Evolutionary conservation across 768 basidiomycete species (phyloP), one percentile per base, ranked within the genome.

Genomic region (Termitomyces sp.): DNA sequence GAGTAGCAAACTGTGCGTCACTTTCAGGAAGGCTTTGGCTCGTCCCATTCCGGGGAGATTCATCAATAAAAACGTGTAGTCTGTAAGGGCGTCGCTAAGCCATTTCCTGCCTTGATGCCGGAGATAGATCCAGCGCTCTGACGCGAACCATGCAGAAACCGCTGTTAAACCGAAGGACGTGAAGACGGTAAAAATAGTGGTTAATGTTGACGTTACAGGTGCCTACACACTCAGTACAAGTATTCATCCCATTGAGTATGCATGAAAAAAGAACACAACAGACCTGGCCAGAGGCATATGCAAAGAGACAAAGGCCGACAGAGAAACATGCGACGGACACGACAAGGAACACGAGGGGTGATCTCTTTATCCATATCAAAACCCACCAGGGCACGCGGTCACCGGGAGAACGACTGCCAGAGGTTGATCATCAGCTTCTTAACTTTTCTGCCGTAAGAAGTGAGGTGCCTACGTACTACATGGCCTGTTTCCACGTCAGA

Each of bases 321-420:
- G 87, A 91, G 71, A 92, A 92, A 70, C 86, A 88, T 41, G 88
- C 87, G 46, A 92, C 89, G 53, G 90, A 90, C 68, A 92, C 77
- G 58, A 92, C 89, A 46, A 92, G 81, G 73, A 92, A 90, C 60
- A 91, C 87, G 34, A 92, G 76, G 14, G 90, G 90, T 5, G 88
- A 89, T 36, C 89, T 77, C 67, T 91, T 92, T 73, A 92, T 92
- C 90, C 88, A 92, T 63, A 92, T 91, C 56, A 88, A 71, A 44
- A 89, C 86, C 87, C 88, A 89, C 87, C 87, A 88, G 0, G 88
- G 87, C 43, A 88, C 86, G 53, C 85, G 83, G 68, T 89, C 82
- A 9, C 85, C 83, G 20, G 87, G 88, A 37, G 86, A 88, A 54
- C 87, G 87, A 67, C 87, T 88, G 51, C 52, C 55, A 37, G 39